Evolutionary conservation across 2,329 filamentous ascomycete species (phyloP), one percentile per base, ranked within the genome.

Genomic region (Alternaria brassicae): DNA sequence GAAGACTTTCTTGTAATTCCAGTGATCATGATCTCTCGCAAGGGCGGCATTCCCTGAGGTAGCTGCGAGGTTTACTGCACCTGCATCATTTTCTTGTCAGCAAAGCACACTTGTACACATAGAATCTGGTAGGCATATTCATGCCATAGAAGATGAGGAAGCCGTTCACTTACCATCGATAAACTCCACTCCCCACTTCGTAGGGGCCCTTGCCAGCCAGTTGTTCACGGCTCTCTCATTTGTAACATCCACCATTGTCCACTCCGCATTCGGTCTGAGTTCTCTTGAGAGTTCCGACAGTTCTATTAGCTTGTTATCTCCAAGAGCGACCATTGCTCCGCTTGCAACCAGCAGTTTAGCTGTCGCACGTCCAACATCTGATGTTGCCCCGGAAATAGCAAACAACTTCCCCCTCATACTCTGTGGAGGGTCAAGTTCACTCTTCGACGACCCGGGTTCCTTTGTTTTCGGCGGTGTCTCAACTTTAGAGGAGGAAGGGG

Each of bases 41-140:
- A 56, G 53, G 4, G 53, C 67, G 1, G 71, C 48, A 1, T 66
- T 67, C 53, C 75, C 71, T 62, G 83, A 82, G 41, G 80, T 68
- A 32, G 83, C 84, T 6, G 79, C 78, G 27, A 54, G 52, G 17
- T 56, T 62, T 2, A 59, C 60, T 10, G 53, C 53, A 21, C 58
- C 54, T 54, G 12, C 15, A n/a, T 47, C 3, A 6, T 32, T 21
- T 23, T 10, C 23, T n/a, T 10, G 28, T 47, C 44, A 41, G 27
- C 17, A 23, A 2, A 58, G 36, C 30, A 45, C 28, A 21, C 15
- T n/a, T 42, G 10, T 32, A 25, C 21, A 34, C 77, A 8, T 47
- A 17, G 27, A 23, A 1, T 32, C 34, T 12, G 17, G 6, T 32
- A 34, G 12, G 19, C 44, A 23, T 5, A n/a, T 47, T 34, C 19